Evolutionary conservation across 257 asterid species (phyloP).

Genomic region (Gentiana macrophylla): DNA sequence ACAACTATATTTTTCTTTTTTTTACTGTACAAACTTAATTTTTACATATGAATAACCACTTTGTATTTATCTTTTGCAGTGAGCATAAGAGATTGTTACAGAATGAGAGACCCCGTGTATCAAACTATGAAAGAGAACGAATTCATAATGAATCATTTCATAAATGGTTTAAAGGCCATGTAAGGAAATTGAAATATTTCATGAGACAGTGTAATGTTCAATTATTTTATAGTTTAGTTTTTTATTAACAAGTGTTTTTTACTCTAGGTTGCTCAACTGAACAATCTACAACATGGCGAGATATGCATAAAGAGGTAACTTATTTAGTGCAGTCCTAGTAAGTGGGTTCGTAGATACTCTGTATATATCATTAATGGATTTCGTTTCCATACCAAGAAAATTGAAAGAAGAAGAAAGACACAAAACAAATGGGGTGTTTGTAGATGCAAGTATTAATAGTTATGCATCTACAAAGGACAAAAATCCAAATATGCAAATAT

Average conservation of each 20-base stretch:
- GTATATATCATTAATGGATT: constrained; percentile 3
- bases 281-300: background rate
- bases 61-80: background rate
- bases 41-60: background rate
- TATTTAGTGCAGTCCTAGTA: background rate
- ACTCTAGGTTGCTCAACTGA: no score
- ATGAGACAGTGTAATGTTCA: no score
- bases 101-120: background rate
- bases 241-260: no score
- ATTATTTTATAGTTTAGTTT: no score
- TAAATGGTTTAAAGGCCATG: constrained; percentile 5
- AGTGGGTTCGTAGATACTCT: background rate
- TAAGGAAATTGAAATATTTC: background rate
- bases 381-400: constrained; percentile 1
- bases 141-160: background rate
- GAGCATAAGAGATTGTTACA: background rate
- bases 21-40: no score
- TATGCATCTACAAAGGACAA: no score
- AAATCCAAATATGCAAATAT: no score
- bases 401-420: constrained; percentile 1
- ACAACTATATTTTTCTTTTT: no score
- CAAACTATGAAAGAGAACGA: background rate
- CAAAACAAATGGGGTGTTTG: constrained; percentile 7
- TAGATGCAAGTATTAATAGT: background rate
- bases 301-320: background rate